These are phyloP conservation scores for Mediolabrus comicus DNA, from an alignment of 108 stramenopile species.

Conservation along the genomic window DNA sequence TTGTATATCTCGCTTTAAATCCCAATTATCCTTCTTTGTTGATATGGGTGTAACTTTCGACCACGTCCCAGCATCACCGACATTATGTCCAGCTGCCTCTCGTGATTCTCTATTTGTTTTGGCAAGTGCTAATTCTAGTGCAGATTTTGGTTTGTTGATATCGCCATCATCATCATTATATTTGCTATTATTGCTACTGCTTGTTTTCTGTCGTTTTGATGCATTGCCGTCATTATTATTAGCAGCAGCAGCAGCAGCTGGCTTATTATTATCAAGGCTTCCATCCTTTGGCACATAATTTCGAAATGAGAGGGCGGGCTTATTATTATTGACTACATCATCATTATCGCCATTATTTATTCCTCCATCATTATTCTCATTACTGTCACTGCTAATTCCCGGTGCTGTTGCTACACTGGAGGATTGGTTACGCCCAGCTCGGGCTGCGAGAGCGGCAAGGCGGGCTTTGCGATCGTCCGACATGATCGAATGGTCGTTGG, in stretches of 20 bases:
- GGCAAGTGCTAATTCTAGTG: slow-evolving; percentile 57
- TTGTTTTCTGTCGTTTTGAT: slow-evolving; percentile 37
- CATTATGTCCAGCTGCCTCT: slow-evolving; percentile 34
- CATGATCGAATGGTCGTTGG: slow-evolving; percentile 24
- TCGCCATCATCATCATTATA: not conserved
- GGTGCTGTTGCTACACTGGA: not conserved
- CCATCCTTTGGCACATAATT: slow-evolving; percentile 74
- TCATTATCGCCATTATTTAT: slow-evolving; percentile 13
- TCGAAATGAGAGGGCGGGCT: slow-evolving; percentile 49
- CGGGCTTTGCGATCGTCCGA: slow-evolving; percentile 73
- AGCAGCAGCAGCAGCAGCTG: not conserved
- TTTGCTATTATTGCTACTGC: not conserved
- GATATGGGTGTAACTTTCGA: slow-evolving; percentile 33
- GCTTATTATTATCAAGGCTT: slow-evolving; percentile 7
- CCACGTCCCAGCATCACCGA: slow-evolving; percentile 17
- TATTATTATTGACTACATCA: slow-evolving; percentile 9
- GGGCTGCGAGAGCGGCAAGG: slow-evolving; percentile 71
- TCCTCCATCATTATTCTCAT: slow-evolving; percentile 6
- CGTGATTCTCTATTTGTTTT: slow-evolving; percentile 54
- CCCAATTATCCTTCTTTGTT: slow-evolving; percentile 84
- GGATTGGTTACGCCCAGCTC: slow-evolving; percentile 56
- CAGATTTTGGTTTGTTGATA: slow-evolving; percentile 17
- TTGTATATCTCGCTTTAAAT: slow-evolving; percentile 81
- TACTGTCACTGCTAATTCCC: not conserved
- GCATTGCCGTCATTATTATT: not conserved